Conservation (phyloP, 1,284 basidiomycete genomes). For the Malassezia psittaci region DNA sequence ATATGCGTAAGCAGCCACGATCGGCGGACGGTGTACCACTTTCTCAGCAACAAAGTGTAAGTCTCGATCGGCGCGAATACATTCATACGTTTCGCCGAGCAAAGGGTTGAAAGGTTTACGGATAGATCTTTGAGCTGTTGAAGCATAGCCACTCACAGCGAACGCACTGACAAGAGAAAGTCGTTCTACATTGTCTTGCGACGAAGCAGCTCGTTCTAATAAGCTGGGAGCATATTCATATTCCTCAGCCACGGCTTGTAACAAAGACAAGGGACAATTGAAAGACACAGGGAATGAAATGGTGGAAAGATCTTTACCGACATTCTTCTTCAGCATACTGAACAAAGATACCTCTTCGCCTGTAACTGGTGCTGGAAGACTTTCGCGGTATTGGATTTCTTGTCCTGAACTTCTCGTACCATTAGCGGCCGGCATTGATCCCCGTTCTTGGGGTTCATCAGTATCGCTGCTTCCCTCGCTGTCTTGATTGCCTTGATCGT, state of each 20-base stretch:
- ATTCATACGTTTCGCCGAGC: slow-evolving; percentile 46
- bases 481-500: slow-evolving; percentile 16
- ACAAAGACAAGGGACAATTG: slow-evolving; percentile 45
- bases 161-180: slow-evolving; percentile 40
- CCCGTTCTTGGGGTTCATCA: slow-evolving; percentile 24
- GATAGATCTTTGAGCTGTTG: slow-evolving; percentile 39
- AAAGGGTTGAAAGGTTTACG: slow-evolving; percentile 48
- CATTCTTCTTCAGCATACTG: slow-evolving; percentile 76
- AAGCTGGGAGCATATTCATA: slow-evolving; percentile 45
- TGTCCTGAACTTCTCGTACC: neutral
- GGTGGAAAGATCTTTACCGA: slow-evolving; percentile 51
- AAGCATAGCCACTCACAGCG: slow-evolving; percentile 40
- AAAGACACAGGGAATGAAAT: slow-evolving; percentile 48
- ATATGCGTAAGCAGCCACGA: slow-evolving; percentile 39
- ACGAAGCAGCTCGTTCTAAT: slow-evolving; percentile 37
- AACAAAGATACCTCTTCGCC: slow-evolving; percentile 80
- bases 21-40: slow-evolving; percentile 44
- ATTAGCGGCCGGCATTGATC: too few species aligned
- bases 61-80: slow-evolving; percentile 39
- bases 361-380: slow-evolving; percentile 55
- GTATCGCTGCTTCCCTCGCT: slow-evolving; percentile 25
- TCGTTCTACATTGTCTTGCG: slow-evolving; percentile 35
- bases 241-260: slow-evolving; percentile 45
- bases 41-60: slow-evolving; percentile 44
- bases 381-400: slow-evolving; percentile 40